These are phyloP conservation scores for Corylus americana DNA, from an alignment of 306 rosid species.

Conservation along the genomic window DNA sequence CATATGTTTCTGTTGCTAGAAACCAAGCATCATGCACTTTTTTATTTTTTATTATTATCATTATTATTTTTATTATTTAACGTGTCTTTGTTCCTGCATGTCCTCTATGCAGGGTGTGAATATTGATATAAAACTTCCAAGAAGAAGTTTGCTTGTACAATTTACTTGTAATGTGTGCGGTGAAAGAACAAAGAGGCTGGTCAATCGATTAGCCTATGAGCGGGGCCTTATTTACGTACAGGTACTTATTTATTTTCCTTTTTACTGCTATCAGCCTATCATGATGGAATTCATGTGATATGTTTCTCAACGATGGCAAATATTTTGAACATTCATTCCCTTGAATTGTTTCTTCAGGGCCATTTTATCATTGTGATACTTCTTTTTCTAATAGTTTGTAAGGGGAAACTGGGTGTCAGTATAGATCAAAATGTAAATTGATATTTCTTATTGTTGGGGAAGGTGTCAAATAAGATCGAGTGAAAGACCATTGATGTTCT, in stretches of 20 bases:
- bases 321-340: background rate
- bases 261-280: slow-evolving; percentile 1
- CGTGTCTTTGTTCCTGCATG: slow-evolving; percentile 6
- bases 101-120: slow-evolving; percentile 51
- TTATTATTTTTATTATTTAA: background rate
- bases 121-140: slow-evolving; percentile 65
- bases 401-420: background rate
- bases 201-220: slow-evolving; percentile 81
- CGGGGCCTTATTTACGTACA: slow-evolving; percentile 74
- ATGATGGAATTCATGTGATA: slow-evolving; percentile 1
- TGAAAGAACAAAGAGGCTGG: slow-evolving; percentile 77
- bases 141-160: slow-evolving; percentile 83
- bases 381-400: background rate
- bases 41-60: background rate
- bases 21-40: slow-evolving; percentile 20
- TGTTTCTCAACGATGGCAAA: slow-evolving; percentile 20
- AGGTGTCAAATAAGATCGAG: slow-evolving; percentile 1
- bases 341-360: background rate
- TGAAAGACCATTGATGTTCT: background rate
- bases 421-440: background rate
- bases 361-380: background rate
- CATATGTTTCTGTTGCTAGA: background rate
- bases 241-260: slow-evolving; percentile 41
- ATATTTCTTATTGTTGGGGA: background rate
- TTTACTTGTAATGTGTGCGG: slow-evolving; percentile 75